Percentiles rank a stretch among this genome's conserved stretches.
These are phyloP conservation scores for Rhododendron griersonianum DNA, from an alignment of 148 eudicot species.

Conservation along the genomic window DNA sequence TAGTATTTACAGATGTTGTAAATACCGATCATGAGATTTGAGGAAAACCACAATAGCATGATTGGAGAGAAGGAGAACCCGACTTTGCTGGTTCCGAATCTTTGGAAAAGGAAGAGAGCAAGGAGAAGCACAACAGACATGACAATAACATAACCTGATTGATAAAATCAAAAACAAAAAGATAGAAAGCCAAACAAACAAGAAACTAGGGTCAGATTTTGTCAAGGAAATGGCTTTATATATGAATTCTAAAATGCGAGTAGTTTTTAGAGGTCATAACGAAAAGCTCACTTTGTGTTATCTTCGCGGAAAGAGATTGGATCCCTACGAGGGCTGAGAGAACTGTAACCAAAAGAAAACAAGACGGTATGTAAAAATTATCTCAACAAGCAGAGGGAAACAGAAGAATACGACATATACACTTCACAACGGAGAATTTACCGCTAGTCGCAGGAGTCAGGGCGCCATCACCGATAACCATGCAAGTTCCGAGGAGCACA, in stretches of 20 bases:
- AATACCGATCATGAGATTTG: constrained; percentile 20
- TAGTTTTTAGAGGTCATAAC: too few species aligned
- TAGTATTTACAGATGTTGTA: constrained; percentile 24
- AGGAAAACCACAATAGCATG: constrained; percentile 26
- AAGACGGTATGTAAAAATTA: background rate
- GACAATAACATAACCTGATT: constrained; percentile 16
- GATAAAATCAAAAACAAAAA: background rate
- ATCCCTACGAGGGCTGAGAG: constrained; percentile 38
- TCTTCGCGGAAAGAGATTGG: constrained; percentile 21
- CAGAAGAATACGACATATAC: background rate
- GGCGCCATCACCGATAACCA: constrained; percentile 17
- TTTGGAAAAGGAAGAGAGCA: constrained; percentile 28
- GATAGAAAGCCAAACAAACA: background rate
- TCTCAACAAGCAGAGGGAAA: background rate
- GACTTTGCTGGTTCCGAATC: constrained; percentile 34
- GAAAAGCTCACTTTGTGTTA: constrained; percentile 20
- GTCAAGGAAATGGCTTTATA: background rate
- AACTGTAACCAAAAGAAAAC: constrained; percentile 11
- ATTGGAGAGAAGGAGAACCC: constrained; percentile 34
- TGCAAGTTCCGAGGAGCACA: constrained; percentile 16
- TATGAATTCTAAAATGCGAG: background rate
- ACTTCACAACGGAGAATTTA: background rate
- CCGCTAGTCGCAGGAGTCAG: constrained; percentile 16
- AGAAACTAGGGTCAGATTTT: background rate
- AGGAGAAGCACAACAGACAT: constrained; percentile 27